Evolutionary conservation across 2,329 filamentous ascomycete genomes (phyloP).

Genomic region (Arachnopeziza araneosa): DNA sequence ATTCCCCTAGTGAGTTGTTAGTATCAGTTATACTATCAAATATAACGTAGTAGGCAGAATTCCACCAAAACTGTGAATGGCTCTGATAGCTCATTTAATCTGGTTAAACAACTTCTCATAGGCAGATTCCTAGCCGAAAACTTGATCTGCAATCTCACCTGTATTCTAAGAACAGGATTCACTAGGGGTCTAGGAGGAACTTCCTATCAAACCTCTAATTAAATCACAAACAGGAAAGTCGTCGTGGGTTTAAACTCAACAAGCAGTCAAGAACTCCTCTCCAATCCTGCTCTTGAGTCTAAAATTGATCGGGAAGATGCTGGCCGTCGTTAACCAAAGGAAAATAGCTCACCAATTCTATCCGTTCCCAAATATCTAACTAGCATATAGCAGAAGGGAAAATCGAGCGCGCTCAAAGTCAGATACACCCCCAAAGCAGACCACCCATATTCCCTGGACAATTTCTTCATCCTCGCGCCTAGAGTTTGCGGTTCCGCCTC

Average conservation of each 20-base stretch:
- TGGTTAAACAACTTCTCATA: neutral
- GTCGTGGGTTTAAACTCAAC: too few species aligned
- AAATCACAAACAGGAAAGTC: neutral
- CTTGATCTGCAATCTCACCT: too few species aligned
- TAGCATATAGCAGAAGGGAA: constrained; percentile 89
- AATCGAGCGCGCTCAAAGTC: constrained; percentile 75
- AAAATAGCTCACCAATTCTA: constrained; percentile 59
- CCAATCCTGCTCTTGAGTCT: too few species aligned
- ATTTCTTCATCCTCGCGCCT: constrained; percentile 56
- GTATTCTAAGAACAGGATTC: too few species aligned
- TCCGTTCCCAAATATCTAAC: constrained; percentile 81
- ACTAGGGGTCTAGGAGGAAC: neutral
- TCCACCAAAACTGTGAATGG: neutral
- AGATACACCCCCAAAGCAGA: constrained; percentile 88
- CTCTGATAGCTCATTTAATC: neutral
- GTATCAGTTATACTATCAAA: neutral
- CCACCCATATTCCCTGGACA: constrained; percentile 93
- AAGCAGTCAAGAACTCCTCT: neutral
- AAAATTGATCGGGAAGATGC: neutral
- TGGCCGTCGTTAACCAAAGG: constrained; percentile 4
- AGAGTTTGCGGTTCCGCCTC: constrained; percentile 8
- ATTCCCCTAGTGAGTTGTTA: constrained; percentile 38
- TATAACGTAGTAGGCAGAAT: neutral
- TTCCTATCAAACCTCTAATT: neutral
- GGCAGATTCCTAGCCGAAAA: neutral